Conservation (phyloP, 2,329 filamentous ascomycete species). For the Scolecobasidium constrictum region DNA sequence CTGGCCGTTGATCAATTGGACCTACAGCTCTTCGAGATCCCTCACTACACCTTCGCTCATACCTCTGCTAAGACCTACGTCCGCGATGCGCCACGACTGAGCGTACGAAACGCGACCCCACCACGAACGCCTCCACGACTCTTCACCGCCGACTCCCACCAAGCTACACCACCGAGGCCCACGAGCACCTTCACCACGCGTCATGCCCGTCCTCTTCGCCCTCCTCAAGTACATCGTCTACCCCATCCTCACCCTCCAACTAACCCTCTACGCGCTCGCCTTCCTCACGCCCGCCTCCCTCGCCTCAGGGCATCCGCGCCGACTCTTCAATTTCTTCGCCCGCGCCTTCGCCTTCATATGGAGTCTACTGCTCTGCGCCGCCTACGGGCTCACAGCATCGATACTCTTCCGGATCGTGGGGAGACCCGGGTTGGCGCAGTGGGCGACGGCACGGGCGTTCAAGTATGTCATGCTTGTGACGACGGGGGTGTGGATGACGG, state of each 20-base stretch:
- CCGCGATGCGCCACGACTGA: no score
- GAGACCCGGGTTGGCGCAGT: constrained; percentile 69
- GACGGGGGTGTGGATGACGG: constrained; percentile 66
- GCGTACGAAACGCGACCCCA: no score
- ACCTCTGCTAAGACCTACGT: no score
- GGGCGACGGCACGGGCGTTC: constrained; percentile 70
- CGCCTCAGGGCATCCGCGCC: not conserved
- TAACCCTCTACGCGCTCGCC: constrained; percentile 4
- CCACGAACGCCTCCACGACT: no score
- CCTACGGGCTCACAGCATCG: constrained; percentile 7
- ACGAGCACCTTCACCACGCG: no score
- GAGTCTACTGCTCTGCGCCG: constrained; percentile 3
- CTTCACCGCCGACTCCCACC: no score
- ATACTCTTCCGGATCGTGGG: constrained; percentile 6
- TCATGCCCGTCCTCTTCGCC: constrained; percentile 1
- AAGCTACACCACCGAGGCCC: no score
- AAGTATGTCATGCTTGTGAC: constrained; percentile 64
- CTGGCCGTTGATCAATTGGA: no score
- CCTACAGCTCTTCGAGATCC: no score
- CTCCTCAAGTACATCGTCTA: constrained; percentile 4
- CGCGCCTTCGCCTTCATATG: constrained; percentile 9
- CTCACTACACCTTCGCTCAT: no score
- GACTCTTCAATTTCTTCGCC: constrained; percentile 9
- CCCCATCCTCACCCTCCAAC: not conserved
- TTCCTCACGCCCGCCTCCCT: constrained; percentile 1